phyloP scores from a whole-genome alignment of 345 rosid species.

The Populus euphratica region DNA sequence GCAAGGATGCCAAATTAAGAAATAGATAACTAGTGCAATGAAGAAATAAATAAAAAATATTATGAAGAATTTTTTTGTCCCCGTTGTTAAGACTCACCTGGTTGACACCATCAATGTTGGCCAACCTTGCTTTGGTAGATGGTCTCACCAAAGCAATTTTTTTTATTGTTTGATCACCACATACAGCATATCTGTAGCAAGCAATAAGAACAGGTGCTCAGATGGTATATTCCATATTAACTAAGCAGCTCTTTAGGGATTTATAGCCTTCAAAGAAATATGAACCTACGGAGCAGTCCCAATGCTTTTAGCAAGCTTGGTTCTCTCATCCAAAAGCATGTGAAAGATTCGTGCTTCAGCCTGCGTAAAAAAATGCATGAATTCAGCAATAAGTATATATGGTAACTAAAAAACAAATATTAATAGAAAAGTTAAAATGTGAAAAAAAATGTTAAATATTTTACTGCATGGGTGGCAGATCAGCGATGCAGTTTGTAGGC shows the following conservation, averaged over 20 bases:
- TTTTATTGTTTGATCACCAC: slow-evolving; percentile 47
- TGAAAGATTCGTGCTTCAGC: slow-evolving; percentile 38
- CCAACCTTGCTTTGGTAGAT: slow-evolving; percentile 46
- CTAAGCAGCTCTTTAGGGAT: background rate
- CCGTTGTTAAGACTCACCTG: slow-evolving; percentile 31
- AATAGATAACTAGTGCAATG: background rate
- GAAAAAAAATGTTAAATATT: slow-evolving; percentile 6
- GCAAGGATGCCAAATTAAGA: background rate
- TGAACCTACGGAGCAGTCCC: slow-evolving; percentile 54
- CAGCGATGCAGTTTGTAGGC: background rate
- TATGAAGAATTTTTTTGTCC: background rate
- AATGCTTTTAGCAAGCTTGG: slow-evolving; percentile 40
- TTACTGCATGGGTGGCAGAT: background rate
- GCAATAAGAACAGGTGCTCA: background rate
- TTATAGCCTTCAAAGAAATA: slow-evolving; percentile 4
- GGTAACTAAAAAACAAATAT: background rate
- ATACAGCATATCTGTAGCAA: slow-evolving; percentile 38
- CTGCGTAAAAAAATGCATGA: slow-evolving; percentile 20
- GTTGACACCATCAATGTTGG: slow-evolving; percentile 51
- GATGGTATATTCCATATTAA: background rate
- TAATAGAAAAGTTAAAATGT: background rate
- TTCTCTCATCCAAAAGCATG: slow-evolving; percentile 44
- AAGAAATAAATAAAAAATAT: background rate
- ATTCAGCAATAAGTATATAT: background rate
- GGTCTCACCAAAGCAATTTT: slow-evolving; percentile 40